Evolutionary conservation across 208 protist species (phyloP).

Genomic region (Naegleria gruberi): DNA sequence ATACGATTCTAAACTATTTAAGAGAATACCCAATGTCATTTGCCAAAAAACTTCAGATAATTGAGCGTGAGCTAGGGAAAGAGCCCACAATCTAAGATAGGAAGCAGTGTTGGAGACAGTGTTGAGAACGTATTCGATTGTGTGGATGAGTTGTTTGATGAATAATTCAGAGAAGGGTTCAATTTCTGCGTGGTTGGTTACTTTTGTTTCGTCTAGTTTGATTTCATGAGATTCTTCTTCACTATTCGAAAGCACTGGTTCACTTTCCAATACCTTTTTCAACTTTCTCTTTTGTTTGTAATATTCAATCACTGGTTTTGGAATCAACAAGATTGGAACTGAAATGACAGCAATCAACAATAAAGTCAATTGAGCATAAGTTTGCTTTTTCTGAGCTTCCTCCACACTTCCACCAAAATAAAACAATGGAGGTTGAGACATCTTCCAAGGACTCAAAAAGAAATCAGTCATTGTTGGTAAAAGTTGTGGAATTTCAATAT

Average conservation of each 20-base stretch:
- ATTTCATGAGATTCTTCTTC: background rate
- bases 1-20: too few species aligned
- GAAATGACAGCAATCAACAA: slow-evolving; percentile 59
- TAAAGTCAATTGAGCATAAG: slow-evolving; percentile 62
- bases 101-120: slow-evolving; percentile 99
- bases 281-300: background rate
- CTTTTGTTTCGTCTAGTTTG: background rate
- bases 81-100: slow-evolving; percentile 99
- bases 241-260: background rate
- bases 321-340: slow-evolving; percentile 68
- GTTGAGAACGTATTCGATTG: slow-evolving; percentile 98
- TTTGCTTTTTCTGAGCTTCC: too few species aligned
- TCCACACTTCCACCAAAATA: too few species aligned
- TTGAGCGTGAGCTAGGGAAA: slow-evolving; percentile 97
- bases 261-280: background rate
- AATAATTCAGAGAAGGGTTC: slow-evolving; percentile 72
- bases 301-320: slow-evolving; percentile 62
- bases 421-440: slow-evolving; percentile 10
- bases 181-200: slow-evolving; percentile 36
- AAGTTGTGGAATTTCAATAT: slow-evolving; percentile 58
- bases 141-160: slow-evolving; percentile 97
- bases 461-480: slow-evolving; percentile 83
- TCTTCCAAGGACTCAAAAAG: slow-evolving; percentile 67
- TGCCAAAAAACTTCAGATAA: slow-evolving; percentile 80
- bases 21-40: slow-evolving; percentile 27